Evolutionary conservation across 169 alveolate genomes (phyloP).

Genomic region (Plasmodium relictum): DNA sequence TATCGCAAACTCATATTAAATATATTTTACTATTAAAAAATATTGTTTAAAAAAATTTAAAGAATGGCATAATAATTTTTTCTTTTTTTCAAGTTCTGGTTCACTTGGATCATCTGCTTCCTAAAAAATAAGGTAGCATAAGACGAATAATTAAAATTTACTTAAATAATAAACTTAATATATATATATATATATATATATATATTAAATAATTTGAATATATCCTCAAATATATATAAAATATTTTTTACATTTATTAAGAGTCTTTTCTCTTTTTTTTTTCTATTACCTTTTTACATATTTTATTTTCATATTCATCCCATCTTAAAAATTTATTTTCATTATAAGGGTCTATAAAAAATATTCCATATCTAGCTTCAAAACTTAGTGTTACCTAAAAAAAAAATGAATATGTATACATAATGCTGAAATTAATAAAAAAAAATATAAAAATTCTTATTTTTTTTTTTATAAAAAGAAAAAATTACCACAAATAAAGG

Average conservation of each 20-base stretch:
- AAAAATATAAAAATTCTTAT: not conserved
- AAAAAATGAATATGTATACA: not conserved
- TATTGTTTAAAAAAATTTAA: constrained; percentile 35
- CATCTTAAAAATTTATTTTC: constrained; percentile 44
- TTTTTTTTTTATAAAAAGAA: not conserved
- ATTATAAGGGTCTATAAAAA: constrained; percentile 41
- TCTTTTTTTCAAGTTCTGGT: constrained; percentile 6
- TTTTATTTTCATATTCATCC: constrained; percentile 45
- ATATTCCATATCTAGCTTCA: constrained; percentile 50
- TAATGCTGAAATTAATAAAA: not conserved
- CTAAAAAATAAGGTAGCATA: constrained; percentile 10
- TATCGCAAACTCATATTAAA: no score
- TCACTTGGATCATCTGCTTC: not conserved
- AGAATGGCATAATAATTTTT: constrained; percentile 13
- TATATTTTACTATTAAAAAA: constrained; percentile 42
- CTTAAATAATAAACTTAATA: not conserved
- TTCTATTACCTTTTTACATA: constrained; percentile 22
- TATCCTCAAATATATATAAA: not conserved
- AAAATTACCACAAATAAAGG: constrained; percentile 42
- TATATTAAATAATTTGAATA: not conserved
- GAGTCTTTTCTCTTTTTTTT: not conserved
- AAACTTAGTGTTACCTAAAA: constrained; percentile 16
- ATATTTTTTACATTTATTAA: not conserved
- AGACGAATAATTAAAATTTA: not conserved
- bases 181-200: constrained; percentile 12